These are phyloP conservation scores for Solanum virginianum DNA, from an alignment of 257 asterid species.

Conservation along the genomic window DNA sequence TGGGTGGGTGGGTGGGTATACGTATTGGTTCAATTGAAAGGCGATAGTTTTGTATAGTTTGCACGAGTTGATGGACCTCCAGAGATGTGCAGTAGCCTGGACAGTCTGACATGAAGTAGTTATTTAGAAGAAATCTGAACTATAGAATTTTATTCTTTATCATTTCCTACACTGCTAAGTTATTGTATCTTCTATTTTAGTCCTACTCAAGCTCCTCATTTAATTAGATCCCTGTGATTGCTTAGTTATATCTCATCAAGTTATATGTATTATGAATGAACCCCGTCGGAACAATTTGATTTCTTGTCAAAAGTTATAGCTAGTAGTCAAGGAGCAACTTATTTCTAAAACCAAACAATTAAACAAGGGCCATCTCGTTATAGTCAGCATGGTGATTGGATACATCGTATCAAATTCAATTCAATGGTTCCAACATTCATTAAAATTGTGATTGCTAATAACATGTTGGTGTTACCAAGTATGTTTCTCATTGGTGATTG, in stretches of 20 bases:
- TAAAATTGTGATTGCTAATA: too few relatives aligned
- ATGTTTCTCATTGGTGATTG: too few relatives aligned
- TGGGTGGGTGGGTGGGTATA: constrained; percentile 24
- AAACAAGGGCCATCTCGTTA: too few relatives aligned
- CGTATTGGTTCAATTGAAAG: constrained; percentile 10
- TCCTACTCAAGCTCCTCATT: neutral
- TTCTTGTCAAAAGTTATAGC: neutral
- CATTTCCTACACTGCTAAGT: neutral
- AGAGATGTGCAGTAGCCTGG: constrained; percentile 11
- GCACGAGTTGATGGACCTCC: constrained; percentile 7
- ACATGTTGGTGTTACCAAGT: too few relatives aligned
- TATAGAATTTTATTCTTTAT: constrained; percentile 1
- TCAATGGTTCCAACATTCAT: too few relatives aligned
- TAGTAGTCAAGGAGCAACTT: accelerated
- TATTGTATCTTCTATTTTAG: neutral
- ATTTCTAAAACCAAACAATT: too few relatives aligned
- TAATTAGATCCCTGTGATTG: too few relatives aligned
- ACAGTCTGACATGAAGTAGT: constrained; percentile 8
- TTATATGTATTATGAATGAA: too few relatives aligned
- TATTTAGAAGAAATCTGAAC: neutral
- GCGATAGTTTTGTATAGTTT: constrained; percentile 43
- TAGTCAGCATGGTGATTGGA: too few relatives aligned
- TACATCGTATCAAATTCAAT: too few relatives aligned
- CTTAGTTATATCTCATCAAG: neutral
- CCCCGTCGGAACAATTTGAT: too few relatives aligned